These are phyloP conservation scores for Tremellales sp. DNA, from an alignment of 1,284 basidiomycete genomes.

Conservation along the genomic window DNA sequence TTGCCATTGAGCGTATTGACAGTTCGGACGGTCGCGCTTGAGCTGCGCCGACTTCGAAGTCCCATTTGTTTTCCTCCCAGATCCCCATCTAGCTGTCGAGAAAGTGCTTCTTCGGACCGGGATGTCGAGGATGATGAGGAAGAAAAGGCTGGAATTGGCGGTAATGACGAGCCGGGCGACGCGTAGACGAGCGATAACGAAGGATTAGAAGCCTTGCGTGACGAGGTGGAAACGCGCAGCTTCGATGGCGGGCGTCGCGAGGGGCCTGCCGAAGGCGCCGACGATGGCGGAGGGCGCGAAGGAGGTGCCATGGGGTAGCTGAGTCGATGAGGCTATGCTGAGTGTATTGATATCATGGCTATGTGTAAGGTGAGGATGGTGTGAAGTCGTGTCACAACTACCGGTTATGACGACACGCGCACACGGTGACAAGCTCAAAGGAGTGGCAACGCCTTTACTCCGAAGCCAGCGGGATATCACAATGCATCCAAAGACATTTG, in stretches of 20 bases:
- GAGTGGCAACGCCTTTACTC: too few relatives aligned
- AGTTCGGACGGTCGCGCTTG: constrained; percentile 27
- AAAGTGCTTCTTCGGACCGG: constrained; percentile 31
- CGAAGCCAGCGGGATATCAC: too few relatives aligned
- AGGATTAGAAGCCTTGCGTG: constrained; percentile 23
- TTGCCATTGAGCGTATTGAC: constrained; percentile 17
- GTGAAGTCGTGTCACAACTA: too few relatives aligned
- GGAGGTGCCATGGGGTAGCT: constrained; percentile 4
- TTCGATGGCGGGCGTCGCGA: constrained; percentile 14
- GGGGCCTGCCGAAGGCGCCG: constrained; percentile 7
- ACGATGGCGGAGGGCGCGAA: background rate
- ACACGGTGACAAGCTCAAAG: too few relatives aligned
- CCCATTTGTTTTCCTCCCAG: constrained; percentile 38
- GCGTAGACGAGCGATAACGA: constrained; percentile 37
- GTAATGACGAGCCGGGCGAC: constrained; percentile 14
- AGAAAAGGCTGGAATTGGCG: background rate
- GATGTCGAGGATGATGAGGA: constrained; percentile 3
- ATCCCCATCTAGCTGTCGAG: constrained; percentile 39
- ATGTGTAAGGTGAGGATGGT: background rate
- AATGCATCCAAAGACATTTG: too few relatives aligned
- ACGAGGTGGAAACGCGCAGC: constrained; percentile 13
- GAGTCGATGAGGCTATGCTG: constrained; percentile 1
- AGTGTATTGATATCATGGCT: background rate
- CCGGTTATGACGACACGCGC: too few relatives aligned
- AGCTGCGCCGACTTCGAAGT: constrained; percentile 31